These are phyloP conservation scores for Candida schatavii DNA, from an alignment of 805 yeast species.

Conservation along the genomic window DNA sequence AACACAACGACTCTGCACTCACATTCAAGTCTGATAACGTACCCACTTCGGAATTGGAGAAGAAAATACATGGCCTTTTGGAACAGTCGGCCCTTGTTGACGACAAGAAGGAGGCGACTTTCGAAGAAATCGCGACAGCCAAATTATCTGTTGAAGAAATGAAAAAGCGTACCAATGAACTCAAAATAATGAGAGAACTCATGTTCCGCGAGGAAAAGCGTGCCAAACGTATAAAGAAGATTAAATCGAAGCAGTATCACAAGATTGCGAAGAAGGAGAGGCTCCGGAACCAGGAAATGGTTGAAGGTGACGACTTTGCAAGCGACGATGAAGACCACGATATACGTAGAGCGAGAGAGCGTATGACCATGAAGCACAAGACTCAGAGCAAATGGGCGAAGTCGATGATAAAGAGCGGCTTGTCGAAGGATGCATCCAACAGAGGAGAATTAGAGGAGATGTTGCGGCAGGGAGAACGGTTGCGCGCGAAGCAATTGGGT, in stretches of 20 bases:
- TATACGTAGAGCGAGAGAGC: constrained; percentile 77
- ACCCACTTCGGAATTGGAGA: constrained; percentile 62
- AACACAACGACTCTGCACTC: constrained; percentile 46
- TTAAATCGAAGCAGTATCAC: constrained; percentile 87
- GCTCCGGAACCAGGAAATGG: constrained; percentile 62
- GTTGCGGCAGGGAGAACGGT: constrained; percentile 81
- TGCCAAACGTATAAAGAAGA: constrained; percentile 89
- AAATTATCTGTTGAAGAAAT: constrained; percentile 79
- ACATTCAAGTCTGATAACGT: constrained; percentile 47
- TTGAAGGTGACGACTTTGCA: constrained; percentile 57
- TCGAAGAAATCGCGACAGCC: constrained; percentile 83
- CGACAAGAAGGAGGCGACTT: constrained; percentile 74
- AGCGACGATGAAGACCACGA: constrained; percentile 61
- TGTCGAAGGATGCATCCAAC: constrained; percentile 80
- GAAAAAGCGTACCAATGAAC: constrained; percentile 70
- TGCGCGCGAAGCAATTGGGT: constrained; percentile 72
- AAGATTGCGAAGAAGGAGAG: constrained; percentile 84
- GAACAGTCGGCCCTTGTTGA: constrained; percentile 65
- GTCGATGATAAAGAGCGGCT: constrained; percentile 83
- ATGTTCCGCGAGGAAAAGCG: constrained; percentile 94
- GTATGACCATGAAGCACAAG: constrained; percentile 90
- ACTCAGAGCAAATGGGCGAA: constrained; percentile 89
- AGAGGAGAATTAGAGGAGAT: constrained; percentile 92
- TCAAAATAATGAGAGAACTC: constrained; percentile 89
- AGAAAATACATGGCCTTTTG: constrained; percentile 58